Conservation (phyloP, 2,329 filamentous ascomycete species). For the Exophiala phaeomuriformis region DNA sequence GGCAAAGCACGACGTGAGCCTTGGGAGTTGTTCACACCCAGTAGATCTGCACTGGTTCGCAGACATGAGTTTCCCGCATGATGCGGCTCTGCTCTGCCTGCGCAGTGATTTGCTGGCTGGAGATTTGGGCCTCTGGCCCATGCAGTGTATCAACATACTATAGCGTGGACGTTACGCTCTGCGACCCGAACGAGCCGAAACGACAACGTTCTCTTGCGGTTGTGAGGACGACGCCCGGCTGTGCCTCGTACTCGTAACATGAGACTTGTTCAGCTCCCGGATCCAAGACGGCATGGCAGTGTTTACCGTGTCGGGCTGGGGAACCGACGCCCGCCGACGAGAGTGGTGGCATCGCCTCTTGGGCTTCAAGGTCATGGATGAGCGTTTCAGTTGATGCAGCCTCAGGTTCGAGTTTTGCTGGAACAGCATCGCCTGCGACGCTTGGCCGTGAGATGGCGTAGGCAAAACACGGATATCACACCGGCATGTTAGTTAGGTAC, state of each 20-base stretch:
- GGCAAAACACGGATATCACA: slow-evolving; percentile 7
- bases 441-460: slow-evolving; percentile 7
- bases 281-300: slow-evolving; percentile 16
- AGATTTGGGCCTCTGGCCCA: no score
- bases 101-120: no score
- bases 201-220: no score
- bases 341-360: slow-evolving; percentile 8
- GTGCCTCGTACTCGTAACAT: slow-evolving; percentile 19
- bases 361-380: neutral
- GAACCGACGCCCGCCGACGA: neutral
- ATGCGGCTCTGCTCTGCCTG: no score
- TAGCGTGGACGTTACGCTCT: no score
- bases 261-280: slow-evolving; percentile 20
- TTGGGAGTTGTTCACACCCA: no score
- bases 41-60: no score
- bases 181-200: no score
- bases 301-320: slow-evolving; percentile 2
- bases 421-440: neutral
- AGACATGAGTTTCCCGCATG: no score
- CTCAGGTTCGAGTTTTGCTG: neutral
- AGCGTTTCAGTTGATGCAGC: neutral
- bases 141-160: no score
- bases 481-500: no score
- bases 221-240: slow-evolving; percentile 29
- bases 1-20: no score